Conservation (phyloP, 83 land plant genomes). For the Diphasiastrum complanatum region DNA sequence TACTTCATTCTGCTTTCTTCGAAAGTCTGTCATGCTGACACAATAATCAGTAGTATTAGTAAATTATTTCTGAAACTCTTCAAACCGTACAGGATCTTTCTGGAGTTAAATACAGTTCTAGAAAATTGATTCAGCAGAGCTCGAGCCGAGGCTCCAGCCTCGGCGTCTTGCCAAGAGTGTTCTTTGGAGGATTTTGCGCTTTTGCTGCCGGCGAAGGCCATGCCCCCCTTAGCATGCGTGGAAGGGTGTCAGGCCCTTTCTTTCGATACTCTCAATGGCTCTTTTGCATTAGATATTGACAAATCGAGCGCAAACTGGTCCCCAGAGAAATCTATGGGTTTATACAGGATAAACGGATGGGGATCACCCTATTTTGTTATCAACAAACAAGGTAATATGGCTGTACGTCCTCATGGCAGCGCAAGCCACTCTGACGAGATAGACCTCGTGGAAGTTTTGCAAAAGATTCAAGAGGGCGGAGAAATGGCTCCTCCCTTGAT, state of each 20-base stretch:
- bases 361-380: constrained; percentile 79
- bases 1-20: no score
- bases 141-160: constrained; percentile 57
- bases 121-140: constrained; percentile 38
- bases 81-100: no score
- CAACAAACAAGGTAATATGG: constrained; percentile 53
- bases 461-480: constrained; percentile 41
- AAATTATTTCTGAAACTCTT: no score
- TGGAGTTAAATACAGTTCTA: no score
- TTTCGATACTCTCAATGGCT: no score
- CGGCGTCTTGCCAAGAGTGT: constrained; percentile 62
- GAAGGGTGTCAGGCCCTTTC: no score
- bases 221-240: constrained; percentile 90
- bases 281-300: no score
- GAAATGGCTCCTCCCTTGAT: constrained; percentile 70
- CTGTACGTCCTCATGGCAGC: constrained; percentile 57
- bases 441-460: constrained; percentile 63
- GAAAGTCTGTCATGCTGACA: no score
- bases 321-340: constrained; percentile 37
- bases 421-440: constrained; percentile 63
- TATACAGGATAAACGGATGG: constrained; percentile 71
- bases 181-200: constrained; percentile 20
- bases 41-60: no score
- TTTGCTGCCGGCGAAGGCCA: constrained; percentile 30
- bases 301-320: constrained; percentile 38